Evolutionary conservation across 768 basidiomycete species (phyloP), one percentile per base, ranked within the genome.

Genomic region (Lentinula raphanica): DNA sequence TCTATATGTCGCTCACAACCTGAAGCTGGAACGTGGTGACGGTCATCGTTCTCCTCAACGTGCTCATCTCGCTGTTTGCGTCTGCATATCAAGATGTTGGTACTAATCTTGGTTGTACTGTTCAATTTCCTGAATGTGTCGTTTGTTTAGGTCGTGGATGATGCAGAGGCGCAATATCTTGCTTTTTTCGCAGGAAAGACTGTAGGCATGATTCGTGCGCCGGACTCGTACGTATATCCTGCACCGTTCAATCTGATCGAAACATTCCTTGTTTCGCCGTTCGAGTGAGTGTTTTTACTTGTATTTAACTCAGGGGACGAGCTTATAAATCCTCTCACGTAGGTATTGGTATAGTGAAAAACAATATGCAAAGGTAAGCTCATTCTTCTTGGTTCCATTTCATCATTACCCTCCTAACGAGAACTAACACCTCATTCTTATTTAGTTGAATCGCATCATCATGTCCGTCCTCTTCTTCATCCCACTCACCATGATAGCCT

Each of bases 171-270:
- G 21, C 86, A 97, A 74, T 95, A 92, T 68, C 77, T 97, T 44
- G 82, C 91, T 3, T 95, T 93, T 75, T 97, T 93, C 69, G 92
- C 95, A 2, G 78, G 80, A 64, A 96, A 96, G 75, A 90, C 93
- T 3, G 70, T 92, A 46, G 79, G 80, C 13, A 90, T 92, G 91
- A 89, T 92, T 58, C 75, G 92, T 48, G 91, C 92, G 1, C 92
- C 92, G 4, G 91, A 93, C 71, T 80, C 83, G n/a, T 90, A 76
- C 60, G 86, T 92, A 50, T 95, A 94, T 69, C 92, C 93, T 31
- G 90, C 94, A 0, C 95, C 95, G 1, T 95, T 96, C 78, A 97
- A 96, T 69, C 74, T 97, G 27, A 72, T 95, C 60, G 95, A 98
- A 71, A 74, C 78, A 0, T 68, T 93, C 67, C 72, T 96, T 28